Evolutionary conservation across 1,284 basidiomycete species (phyloP).

Genomic region (Ceratobasidium theobromae): DNA sequence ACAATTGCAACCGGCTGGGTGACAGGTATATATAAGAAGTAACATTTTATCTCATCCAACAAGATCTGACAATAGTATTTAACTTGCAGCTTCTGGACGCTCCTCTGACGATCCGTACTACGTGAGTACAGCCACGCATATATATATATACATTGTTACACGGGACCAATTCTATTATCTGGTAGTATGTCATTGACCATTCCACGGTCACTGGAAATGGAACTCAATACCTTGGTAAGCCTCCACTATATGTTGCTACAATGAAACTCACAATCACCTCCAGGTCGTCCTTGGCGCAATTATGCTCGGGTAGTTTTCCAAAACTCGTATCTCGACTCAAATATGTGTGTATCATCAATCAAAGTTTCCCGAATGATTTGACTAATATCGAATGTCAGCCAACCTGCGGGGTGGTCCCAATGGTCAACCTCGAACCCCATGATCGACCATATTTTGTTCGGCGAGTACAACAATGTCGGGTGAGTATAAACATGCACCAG

Average conservation of each 20-base stretch:
- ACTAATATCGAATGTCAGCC: constrained; percentile 8
- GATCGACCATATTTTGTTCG: constrained; percentile 37
- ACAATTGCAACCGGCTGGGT: constrained; percentile 36
- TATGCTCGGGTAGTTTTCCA: constrained; percentile 38
- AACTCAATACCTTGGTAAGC: constrained; percentile 29
- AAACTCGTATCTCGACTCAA: constrained; percentile 26
- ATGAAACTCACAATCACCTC: too few species aligned
- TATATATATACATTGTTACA: not conserved
- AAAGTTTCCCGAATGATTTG: not conserved
- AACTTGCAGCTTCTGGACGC: constrained; percentile 32
- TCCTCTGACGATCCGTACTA: constrained; percentile 35
- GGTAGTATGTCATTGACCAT: constrained; percentile 24
- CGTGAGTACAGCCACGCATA: constrained; percentile 21
- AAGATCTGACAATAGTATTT: not conserved
- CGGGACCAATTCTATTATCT: not conserved
- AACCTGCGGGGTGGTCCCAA: constrained; percentile 35
- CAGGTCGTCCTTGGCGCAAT: constrained; percentile 32
- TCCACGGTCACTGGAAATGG: not conserved
- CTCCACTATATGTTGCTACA: too few species aligned
- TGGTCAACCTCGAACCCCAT: constrained; percentile 32
- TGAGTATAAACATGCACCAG: not conserved
- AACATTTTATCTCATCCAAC: not conserved
- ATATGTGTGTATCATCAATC: not conserved
- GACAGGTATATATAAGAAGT: constrained; percentile 33
- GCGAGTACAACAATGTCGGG: constrained; percentile 37